These are phyloP conservation scores for Paralagenidium karlingii DNA, from an alignment of 352 stramenopile species.

Conservation along the genomic window DNA sequence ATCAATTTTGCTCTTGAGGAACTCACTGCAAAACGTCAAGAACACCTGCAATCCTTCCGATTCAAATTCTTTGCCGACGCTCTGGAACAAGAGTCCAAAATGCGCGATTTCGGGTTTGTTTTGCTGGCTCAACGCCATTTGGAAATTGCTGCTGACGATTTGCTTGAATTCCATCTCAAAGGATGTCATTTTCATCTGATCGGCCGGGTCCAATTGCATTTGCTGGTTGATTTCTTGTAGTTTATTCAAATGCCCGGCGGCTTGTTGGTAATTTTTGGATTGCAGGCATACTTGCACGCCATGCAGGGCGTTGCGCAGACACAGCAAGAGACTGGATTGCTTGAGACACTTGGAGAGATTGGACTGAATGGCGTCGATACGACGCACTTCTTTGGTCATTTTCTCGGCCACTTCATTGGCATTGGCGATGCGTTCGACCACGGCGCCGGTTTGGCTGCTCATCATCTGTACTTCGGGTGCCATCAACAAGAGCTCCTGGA, in stretches of 20 bases:
- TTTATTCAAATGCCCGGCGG: conserved; percentile 56
- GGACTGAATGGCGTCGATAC: conserved; percentile 70
- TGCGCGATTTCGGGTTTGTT: conserved; percentile 34
- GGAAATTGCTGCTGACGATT: conserved; percentile 60
- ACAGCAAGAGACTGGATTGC: conserved; percentile 58
- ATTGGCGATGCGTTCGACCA: conserved; percentile 75
- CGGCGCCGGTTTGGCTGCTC: conserved; percentile 57
- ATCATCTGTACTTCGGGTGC: conserved; percentile 58
- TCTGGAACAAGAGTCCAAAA: conserved; percentile 70
- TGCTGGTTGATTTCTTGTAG: conserved; percentile 36
- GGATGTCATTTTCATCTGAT: conserved; percentile 73
- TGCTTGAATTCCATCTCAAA: conserved; percentile 75
- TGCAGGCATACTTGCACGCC: conserved; percentile 68
- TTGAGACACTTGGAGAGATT: conserved; percentile 41
- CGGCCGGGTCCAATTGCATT: conserved; percentile 67
- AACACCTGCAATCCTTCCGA: conserved; percentile 46
- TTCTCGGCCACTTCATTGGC: conserved; percentile 83
- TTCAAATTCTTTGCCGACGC: conserved; percentile 51
- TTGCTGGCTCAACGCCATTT: conserved; percentile 24
- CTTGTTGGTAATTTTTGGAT: conserved; percentile 51
- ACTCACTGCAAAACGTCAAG: conserved; percentile 3
- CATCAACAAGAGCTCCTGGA: conserved; percentile 41
- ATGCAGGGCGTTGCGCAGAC: conserved; percentile 61
- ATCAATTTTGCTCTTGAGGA: conserved; percentile 6
- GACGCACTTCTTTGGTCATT: conserved; percentile 78